Base-by-base conservation (phyloP, 306 rosid genomes). In the Rubus idaeus region DNA sequence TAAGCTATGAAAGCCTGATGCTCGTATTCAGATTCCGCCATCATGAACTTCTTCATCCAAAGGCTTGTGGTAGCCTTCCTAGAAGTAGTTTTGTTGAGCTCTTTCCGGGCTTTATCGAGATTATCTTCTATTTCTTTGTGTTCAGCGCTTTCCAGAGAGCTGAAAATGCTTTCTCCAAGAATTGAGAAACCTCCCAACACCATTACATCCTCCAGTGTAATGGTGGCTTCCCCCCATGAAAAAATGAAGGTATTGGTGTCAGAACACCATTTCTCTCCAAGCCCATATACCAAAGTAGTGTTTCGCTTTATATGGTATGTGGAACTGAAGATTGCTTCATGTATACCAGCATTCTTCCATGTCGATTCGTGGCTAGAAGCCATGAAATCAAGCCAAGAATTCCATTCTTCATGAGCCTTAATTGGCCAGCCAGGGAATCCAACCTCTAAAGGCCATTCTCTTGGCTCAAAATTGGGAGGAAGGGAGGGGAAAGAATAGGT, bases 121-220 rank as follows among this genome's bases (percentile, higher is more conserved):
- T 39, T 62, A 4, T 26, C 53, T 52, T 68, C 57, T 0, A 76
- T 70, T 26, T 81, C 12, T 52, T 17, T 3, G 30, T 52, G 12
- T 8, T 76, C 52, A 17, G 35, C 10, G 53, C 23, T 44, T n/a
- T 58, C 52, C 17, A 80, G 56, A n/a, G 50, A 35, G n/a, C 49
- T 39, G 5, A 44, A 41, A 40, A 80, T 71, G 63, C 68, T 69
- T 18, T 61, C 49, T 0, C 84, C 80, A 21, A 69, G 52, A 16
- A 80, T 73, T 8, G 74, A 71, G 26, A 23, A 81, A 12, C 77
- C 74, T 5, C 77, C 84, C 5, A 76, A 63, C 35, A 87, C 61
- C 79, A 84, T 79, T 4, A 84, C 66, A 79, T 90, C 94, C 78
- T 90, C 90, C 75, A 87, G 67, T 0, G 91, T 87, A 68, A 89